These are phyloP conservation scores for Tirmania nivea DNA, from an alignment of 495 filamentous ascomycete species.

Conservation along the genomic window DNA sequence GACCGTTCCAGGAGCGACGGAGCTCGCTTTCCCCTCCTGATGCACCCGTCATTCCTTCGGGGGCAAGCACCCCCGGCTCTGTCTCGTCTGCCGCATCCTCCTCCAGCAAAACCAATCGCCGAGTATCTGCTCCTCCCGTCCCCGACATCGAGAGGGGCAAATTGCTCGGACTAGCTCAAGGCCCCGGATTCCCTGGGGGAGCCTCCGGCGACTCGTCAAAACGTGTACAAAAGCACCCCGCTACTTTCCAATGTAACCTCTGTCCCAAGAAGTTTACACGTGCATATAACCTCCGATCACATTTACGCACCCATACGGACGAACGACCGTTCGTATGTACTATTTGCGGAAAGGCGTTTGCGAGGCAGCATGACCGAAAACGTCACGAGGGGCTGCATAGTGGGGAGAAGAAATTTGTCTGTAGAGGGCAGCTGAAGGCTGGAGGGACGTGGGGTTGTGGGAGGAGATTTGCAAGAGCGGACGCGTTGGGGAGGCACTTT, in stretches of 20 bases:
- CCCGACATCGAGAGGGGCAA: slow-evolving; percentile 66
- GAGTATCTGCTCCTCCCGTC: slow-evolving; percentile 58
- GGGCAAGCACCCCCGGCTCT: slow-evolving; percentile 24
- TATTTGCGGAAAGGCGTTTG: slow-evolving; percentile 90
- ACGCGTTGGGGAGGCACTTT: slow-evolving; percentile 93
- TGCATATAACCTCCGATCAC: slow-evolving; percentile 78
- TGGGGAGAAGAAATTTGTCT: slow-evolving; percentile 94
- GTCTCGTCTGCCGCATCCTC: slow-evolving; percentile 19
- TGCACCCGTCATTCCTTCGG: slow-evolving; percentile 33
- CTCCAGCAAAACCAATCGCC: slow-evolving; percentile 32
- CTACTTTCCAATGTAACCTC: slow-evolving; percentile 67
- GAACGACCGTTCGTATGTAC: slow-evolving; percentile 88
- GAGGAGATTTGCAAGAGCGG: slow-evolving; percentile 79
- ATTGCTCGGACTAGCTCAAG: slow-evolving; percentile 74
- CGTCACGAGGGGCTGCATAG: slow-evolving; percentile 78
- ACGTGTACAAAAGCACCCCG: slow-evolving; percentile 84
- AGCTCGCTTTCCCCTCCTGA: neutral
- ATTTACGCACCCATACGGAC: slow-evolving; percentile 78
- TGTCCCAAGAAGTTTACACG: slow-evolving; percentile 78
- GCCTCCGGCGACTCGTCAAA: slow-evolving; percentile 31
- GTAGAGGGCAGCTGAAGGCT: slow-evolving; percentile 68
- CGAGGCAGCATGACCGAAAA: slow-evolving; percentile 81
- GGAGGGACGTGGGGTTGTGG: slow-evolving; percentile 79
- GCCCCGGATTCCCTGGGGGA: slow-evolving; percentile 56
- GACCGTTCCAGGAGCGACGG: slow-evolving; percentile 19